Base-by-base conservation (phyloP, 108 stramenopile genomes). In the Skeletonema menzelii region DNA sequence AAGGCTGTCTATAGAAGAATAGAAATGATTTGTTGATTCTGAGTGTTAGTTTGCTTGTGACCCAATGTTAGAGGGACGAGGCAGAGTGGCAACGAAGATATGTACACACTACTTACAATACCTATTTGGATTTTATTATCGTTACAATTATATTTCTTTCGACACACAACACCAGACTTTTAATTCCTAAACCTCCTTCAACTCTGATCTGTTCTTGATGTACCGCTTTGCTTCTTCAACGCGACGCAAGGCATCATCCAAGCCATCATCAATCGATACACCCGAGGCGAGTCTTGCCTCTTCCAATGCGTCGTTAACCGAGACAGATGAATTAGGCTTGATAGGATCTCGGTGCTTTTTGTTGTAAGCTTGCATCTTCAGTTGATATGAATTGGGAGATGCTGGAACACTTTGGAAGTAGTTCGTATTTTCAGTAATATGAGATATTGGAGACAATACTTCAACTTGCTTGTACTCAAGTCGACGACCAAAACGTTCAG, bases 201-300 rank as follows among this genome's bases (percentile, higher is more conserved):
- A 10, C 49, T 24, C 19, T 53, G 49, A 53, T 22, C 49, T 53
- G 8, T 53, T 53, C 49, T 22, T 53, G 49, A 53, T 53, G 49
- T n/a, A 53, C 49, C 17, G 49, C n/a, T 53, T 53, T 10, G 49
- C 49, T 53, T 53, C 49, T 53, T 53, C 20, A 22, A 53, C 49
- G 10, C 49, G 49, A 7, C 49, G 19, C 49, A 53, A 8, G 0
- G 49, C 49, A 20, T 24, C 22, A 4, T 24, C 49, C 8, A 53
- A 24, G 22, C 22, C 10, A 24, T 20, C 7, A 24, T 24, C 8
- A 7, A 8, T 47, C 6, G 0, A 6, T 53, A 22, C 49, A 24
- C 49, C 49, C 24, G 49, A 5, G 22, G 49, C 49, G 20, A 53
- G 19, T 22, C 49, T 53, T 53, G 49, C 49, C 49, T 53, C 49